Base-by-base conservation (phyloP, 1,139 yeast genomes). In the Candida sp. region DNA sequence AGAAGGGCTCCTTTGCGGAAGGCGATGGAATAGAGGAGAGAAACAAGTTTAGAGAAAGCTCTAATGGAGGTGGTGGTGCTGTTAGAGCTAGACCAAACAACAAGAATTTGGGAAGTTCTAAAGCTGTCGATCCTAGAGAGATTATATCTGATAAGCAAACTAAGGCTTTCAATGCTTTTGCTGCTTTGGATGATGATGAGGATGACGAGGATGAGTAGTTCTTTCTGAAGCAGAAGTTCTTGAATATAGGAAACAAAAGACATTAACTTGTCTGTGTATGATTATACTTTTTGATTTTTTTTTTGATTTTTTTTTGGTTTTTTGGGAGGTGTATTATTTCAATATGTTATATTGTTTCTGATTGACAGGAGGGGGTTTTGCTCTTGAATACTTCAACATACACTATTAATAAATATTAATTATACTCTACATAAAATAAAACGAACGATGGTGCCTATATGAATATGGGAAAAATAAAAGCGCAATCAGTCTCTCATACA, bases 101-200 rank as follows among this genome's bases (percentile, higher is more conserved):
- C 68, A 86, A 87, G 69, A 86, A 86, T 67, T 84, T 88, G 65
- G 85, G 90, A 7, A 83, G 90, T 27, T 83, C 88, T 40, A 86
- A 85, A 69, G 87, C 92, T 27, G 88, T 83, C 49, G 92, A 86
- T 64, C 78, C 89, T 31, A 81, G 88, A 63, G 93, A 88, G 63
- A 79, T 85, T 50, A 77, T 82, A 60, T 84, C 90, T 41, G 90
- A 86, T 58, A 82, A 86, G 59, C 88, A 83, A 56, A 83, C 83
- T 56, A 78, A 77, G 45, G 75, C 82, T 30, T 88, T 88, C 76
- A 88, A 88, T 69, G 93, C 94, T 7, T 88, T 88, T 66, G 92
- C 86, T 59, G 93, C 93, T 37, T 80, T 88, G 64, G 91, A 84
- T 42, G 85, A 78, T 45, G 88, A 83, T 48, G 83, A 76, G 31